phyloP scores from a whole-genome alignment of 345 rosid genomes.

The Limnanthes douglasii region DNA sequence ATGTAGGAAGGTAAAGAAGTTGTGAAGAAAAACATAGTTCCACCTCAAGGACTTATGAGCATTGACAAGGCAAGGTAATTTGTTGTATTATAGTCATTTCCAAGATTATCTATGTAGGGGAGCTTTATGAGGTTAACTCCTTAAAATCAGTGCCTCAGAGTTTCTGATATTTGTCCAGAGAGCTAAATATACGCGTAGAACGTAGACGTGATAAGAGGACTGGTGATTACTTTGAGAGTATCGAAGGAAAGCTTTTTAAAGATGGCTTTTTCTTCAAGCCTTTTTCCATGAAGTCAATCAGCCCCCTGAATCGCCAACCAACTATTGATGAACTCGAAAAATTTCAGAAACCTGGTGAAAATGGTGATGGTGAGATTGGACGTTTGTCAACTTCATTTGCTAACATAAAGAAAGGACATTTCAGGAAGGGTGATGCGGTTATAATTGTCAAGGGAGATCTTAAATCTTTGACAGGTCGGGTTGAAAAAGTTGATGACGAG shows the following conservation, averaged over 20 bases:
- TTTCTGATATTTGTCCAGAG: constrained; percentile 28
- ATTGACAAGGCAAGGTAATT: constrained; percentile 87
- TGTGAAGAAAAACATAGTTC: constrained; percentile 83
- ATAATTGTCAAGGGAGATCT: constrained; percentile 90
- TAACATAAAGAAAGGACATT: constrained; percentile 93
- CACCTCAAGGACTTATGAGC: constrained; percentile 93
- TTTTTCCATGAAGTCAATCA: constrained; percentile 80
- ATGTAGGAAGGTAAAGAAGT: constrained; percentile 81
- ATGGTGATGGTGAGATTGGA: constrained; percentile 62
- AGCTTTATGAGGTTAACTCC: constrained; percentile 5
- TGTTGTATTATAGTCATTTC: not conserved
- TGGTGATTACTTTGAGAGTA: constrained; percentile 84
- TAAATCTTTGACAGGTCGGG: constrained; percentile 90
- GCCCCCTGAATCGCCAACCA: constrained; percentile 58
- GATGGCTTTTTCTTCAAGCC: constrained; percentile 82
- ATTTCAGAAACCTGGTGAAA: constrained; percentile 63
- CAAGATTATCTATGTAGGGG: constrained; percentile 1
- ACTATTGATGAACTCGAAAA: constrained; percentile 95
- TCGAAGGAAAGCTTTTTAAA: constrained; percentile 70
- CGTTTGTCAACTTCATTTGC: constrained; percentile 76
- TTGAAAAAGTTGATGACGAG: constrained; percentile 97
- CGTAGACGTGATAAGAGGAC: constrained; percentile 73
- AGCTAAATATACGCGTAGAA: constrained; percentile 85
- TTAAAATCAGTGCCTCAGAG: too few species aligned
- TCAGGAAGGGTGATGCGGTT: constrained; percentile 96